Evolutionary conservation across 2,329 filamentous ascomycete genomes (phyloP), one percentile per base, ranked within the genome.

Genomic region (Monilinia aucupariae): DNA sequence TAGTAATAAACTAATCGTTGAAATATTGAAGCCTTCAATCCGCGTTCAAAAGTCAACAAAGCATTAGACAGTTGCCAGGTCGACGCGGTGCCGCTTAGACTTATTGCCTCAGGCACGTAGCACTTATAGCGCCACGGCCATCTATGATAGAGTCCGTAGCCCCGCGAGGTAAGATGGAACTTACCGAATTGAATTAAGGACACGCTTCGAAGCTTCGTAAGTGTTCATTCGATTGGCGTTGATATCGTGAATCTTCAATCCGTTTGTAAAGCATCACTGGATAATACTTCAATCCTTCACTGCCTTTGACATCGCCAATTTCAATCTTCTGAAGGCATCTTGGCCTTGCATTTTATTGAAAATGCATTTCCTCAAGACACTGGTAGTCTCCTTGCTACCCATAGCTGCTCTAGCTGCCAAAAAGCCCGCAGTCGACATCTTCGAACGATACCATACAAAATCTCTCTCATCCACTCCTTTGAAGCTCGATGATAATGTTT

Each of bases 401-500:
- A 78, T 85, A 61, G 80, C 82, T 64, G 80, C 81, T 63, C 74
- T 87, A 48, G 85, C 83, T 54, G 83, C 54, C 60, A 89, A 88
- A 74, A 86, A 89, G 75, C 78, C 85, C 55, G 73, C 81, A 15
- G 77, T 73, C 66, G 85, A 90, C 74, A 85, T 84, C 72, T 96
- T 93, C 79, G 75, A 83, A 67, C 81, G 85, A 64, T 93, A 86
- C 78, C 85, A 88, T 74, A 74, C 83, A 68, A 86, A 92, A 75
- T 80, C 88, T 64, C 81, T 87, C 64, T 79, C 81, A 50, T 82
- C 83, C 4, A 77, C 83, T 32, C 88, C 92, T 6, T 72, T 96
- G 73, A 91, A 91, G 78, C 85, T 99, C 69, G 82, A 87, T 75
- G 92, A 96, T 75, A 77, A 78, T 30, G 80, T 82, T 54, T 99